Percentiles rank a stretch among this genome's conserved stretches.
These are phyloP conservation scores for Fusarium avenaceum DNA, from an alignment of 2,329 filamentous ascomycete genomes.

Conservation along the genomic window DNA sequence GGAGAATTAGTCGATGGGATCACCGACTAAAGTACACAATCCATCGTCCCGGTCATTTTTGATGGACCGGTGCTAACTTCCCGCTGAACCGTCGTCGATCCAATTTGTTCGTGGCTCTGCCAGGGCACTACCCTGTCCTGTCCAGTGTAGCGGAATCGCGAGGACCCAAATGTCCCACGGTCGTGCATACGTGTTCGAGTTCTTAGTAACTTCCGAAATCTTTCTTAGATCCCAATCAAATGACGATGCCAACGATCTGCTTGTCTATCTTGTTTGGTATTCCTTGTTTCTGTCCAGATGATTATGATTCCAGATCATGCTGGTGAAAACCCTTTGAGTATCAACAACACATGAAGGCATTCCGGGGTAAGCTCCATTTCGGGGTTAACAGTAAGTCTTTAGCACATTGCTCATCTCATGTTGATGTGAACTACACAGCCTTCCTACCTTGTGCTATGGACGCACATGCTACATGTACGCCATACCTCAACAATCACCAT, in stretches of 20 bases:
- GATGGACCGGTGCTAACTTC: background rate
- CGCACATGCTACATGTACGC: background rate
- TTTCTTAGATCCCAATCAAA: background rate
- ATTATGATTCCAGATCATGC: background rate
- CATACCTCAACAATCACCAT: background rate
- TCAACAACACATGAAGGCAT: background rate
- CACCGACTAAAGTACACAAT: conserved; percentile 12
- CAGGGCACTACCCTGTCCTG: conserved; percentile 26
- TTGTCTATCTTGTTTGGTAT: background rate
- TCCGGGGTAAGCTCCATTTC: background rate
- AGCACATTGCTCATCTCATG: background rate
- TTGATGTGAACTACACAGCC: background rate
- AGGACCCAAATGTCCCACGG: background rate
- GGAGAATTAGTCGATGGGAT: conserved; percentile 36
- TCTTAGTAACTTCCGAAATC: background rate
- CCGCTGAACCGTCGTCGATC: conserved; percentile 34
- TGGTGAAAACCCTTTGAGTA: background rate
- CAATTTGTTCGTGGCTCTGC: conserved; percentile 33
- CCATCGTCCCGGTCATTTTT: background rate
- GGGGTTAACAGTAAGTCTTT: background rate
- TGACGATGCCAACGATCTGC: background rate
- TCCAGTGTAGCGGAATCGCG: conserved; percentile 31
- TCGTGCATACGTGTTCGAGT: background rate
- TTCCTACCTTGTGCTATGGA: background rate
- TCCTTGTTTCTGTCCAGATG: background rate